Conservation (phyloP, 1,284 basidiomycete species). For the Calocybe gambosa region DNA sequence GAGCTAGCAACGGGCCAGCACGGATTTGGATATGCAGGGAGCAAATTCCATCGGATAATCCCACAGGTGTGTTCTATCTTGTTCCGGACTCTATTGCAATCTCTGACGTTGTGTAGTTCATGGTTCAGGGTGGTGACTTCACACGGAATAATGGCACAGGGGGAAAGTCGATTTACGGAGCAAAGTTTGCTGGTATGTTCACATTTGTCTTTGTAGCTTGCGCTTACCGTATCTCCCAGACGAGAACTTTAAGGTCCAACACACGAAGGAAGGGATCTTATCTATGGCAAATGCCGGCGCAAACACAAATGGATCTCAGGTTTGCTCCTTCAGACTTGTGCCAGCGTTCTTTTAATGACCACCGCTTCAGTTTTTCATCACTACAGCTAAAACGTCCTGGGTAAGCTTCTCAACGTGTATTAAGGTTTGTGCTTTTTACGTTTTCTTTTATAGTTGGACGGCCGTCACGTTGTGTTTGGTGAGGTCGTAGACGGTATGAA, state of each 20-base stretch:
- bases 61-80: conserved; percentile 37
- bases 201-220: neutral
- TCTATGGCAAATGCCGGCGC: conserved; percentile 86
- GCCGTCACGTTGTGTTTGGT: conserved; percentile 79
- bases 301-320: conserved; percentile 72
- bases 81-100: neutral
- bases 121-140: conserved; percentile 83
- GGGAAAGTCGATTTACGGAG: conserved; percentile 87
- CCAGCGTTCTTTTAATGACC: conserved; percentile 1
- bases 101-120: conserved; percentile 47
- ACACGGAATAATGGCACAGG: conserved; percentile 78
- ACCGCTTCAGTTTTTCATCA: conserved; percentile 72
- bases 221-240: conserved; percentile 38
- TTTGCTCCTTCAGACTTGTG: conserved; percentile 17
- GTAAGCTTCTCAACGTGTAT: conserved; percentile 20
- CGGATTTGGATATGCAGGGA: conserved; percentile 59
- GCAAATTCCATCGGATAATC: conserved; percentile 82
- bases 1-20: conserved; percentile 78
- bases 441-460: conserved; percentile 49
- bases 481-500: conserved; percentile 74
- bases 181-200: conserved; percentile 61
- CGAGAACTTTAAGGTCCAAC: conserved; percentile 82
- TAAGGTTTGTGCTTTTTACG: neutral
- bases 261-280: conserved; percentile 76
- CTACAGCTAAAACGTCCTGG: conserved; percentile 73